phyloP scores from a whole-genome alignment of 208 protist species.

The Vickermania ingenoplastis region DNA sequence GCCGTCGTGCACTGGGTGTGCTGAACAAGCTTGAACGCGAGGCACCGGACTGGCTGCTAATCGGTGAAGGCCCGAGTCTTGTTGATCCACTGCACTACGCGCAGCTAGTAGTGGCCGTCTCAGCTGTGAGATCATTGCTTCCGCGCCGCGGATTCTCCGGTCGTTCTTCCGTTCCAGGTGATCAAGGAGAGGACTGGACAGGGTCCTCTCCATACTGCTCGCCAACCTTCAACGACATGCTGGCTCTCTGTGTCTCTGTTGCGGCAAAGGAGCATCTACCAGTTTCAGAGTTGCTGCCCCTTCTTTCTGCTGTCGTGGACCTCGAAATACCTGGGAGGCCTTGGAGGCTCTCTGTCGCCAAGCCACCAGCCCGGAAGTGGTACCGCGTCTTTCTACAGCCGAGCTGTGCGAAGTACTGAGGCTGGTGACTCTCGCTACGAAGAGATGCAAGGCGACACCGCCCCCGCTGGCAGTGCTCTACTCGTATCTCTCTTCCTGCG shows the following conservation, averaged over 20 bases:
- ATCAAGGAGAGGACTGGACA: slow-evolving; percentile 30
- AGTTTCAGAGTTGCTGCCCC: too few relatives aligned
- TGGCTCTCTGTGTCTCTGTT: slow-evolving; percentile 48
- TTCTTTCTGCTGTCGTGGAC: slow-evolving; percentile 40
- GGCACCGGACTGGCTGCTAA: too few relatives aligned
- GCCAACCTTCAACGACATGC: slow-evolving; percentile 32
- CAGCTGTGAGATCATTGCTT: too few relatives aligned
- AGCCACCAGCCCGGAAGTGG: slow-evolving; percentile 17
- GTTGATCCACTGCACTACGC: too few relatives aligned
- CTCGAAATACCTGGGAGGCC: slow-evolving; percentile 47
- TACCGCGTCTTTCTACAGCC: slow-evolving; percentile 9
- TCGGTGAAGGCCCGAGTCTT: too few relatives aligned
- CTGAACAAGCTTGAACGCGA: slow-evolving; percentile 32
- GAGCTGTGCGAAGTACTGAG: slow-evolving; percentile 35
- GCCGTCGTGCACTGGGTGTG: slow-evolving; percentile 33
- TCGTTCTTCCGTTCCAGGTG: too few relatives aligned
- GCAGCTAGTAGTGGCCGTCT: too few relatives aligned
- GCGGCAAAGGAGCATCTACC: slow-evolving; percentile 6
- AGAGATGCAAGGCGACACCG: slow-evolving; percentile 52
- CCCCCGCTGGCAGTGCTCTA: slow-evolving; percentile 44
- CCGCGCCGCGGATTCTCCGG: too few relatives aligned
- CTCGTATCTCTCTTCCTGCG: slow-evolving; percentile 16
- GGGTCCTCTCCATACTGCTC: slow-evolving; percentile 61
- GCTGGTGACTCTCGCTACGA: slow-evolving; percentile 48
- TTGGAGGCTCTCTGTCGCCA: slow-evolving; percentile 26